Conservation (phyloP, 176 grass and related monocot species). For the Guadua angustifolia region DNA sequence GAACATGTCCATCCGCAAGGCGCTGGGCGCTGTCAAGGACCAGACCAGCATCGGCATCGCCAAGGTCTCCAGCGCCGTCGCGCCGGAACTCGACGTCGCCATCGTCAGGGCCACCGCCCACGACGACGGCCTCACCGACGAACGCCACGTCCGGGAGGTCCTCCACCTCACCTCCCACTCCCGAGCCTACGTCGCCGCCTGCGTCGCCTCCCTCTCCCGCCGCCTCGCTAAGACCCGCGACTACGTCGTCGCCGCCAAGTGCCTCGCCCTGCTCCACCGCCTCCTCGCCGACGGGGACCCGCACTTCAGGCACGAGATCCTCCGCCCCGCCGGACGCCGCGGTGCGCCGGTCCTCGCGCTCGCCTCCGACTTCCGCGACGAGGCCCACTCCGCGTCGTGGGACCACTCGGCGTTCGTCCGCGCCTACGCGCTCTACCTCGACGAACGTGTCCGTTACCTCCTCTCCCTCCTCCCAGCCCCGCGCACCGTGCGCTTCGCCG, state of each 20-base stretch:
- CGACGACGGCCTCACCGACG: constrained; percentile 62
- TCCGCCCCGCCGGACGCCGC: constrained; percentile 43
- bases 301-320: constrained; percentile 60
- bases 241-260: constrained; percentile 82
- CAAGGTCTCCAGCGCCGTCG: constrained; percentile 54
- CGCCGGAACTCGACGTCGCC: constrained; percentile 77
- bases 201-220: constrained; percentile 54
- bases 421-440: constrained; percentile 70
- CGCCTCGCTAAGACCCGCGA: constrained; percentile 71
- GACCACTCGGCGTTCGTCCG: constrained; percentile 82
- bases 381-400: constrained; percentile 81
- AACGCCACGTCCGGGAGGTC: constrained; percentile 54
- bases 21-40: constrained; percentile 84
- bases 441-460: constrained; percentile 66
- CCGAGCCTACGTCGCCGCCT: constrained; percentile 37
- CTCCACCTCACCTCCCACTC: constrained; percentile 53
- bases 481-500: constrained; percentile 37
- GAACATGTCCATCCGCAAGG: constrained; percentile 64
- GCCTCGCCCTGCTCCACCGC: constrained; percentile 68
- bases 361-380: constrained; percentile 76
- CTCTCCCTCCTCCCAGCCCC: constrained; percentile 40
- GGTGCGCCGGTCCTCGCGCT: constrained; percentile 55
- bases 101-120: constrained; percentile 79
- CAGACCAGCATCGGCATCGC: constrained; percentile 77
- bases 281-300: constrained; percentile 57